A percentile compares a stretch with the other conserved stretches of the same genome.
Evolutionary conservation across 371 early-diverging fungal species (phyloP).

Genomic region (Zychaea mexicana): DNA sequence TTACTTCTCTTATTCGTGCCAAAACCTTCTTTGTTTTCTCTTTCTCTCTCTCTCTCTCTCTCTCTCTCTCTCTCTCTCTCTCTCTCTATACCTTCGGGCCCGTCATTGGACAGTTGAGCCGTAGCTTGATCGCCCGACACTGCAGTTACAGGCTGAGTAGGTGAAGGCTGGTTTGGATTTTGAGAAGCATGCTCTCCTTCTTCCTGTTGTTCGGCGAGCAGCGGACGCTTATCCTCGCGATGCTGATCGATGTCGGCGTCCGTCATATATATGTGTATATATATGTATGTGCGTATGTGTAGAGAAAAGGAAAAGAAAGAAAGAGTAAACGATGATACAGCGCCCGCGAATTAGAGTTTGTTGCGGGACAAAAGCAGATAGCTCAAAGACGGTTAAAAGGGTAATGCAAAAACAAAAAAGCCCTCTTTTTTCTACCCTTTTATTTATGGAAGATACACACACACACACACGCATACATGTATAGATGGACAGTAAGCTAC

Average conservation of each 20-base stretch:
- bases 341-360: background rate
- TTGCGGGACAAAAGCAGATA: background rate
- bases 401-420: too few species aligned
- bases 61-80: background rate
- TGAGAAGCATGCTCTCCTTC: slow-evolving; percentile 3
- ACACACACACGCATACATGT: too few species aligned
- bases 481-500: too few species aligned
- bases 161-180: background rate
- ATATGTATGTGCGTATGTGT: background rate
- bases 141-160: slow-evolving; percentile 6
- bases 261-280: slow-evolving; percentile 3
- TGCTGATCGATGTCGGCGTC: slow-evolving; percentile 1
- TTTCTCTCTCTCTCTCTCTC: background rate
- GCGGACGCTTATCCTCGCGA: slow-evolving; percentile 16
- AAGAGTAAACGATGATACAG: background rate
- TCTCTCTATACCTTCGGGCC: slow-evolving; percentile 38
- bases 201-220: slow-evolving; percentile 12
- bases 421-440: too few species aligned
- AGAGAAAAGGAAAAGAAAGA: background rate
- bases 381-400: background rate
- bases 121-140: slow-evolving; percentile 34
- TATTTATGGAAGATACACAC: too few species aligned
- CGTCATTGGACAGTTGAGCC: slow-evolving; percentile 52
- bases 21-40: background rate
- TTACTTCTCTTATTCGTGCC: background rate